Conservation (phyloP, 1,139 yeast species). For the Debaryomyces robertsiae region DNA sequence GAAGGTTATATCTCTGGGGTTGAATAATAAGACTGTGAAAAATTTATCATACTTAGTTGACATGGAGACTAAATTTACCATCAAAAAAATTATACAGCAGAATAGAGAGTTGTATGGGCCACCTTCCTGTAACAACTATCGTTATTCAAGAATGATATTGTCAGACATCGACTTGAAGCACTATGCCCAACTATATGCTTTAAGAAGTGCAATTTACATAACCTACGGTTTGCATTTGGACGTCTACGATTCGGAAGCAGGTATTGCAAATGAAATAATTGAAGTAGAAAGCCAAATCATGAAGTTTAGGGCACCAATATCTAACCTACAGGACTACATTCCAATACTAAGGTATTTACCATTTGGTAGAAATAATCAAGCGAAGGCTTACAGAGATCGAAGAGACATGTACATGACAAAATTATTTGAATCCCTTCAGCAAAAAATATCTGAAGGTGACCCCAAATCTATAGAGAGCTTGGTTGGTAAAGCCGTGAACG, state of each 20-base stretch:
- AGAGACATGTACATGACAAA: constrained; percentile 59
- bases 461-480: constrained; percentile 34
- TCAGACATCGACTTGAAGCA: constrained; percentile 45
- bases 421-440: constrained; percentile 32
- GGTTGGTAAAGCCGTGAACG: constrained; percentile 43
- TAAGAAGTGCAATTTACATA: constrained; percentile 56
- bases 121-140: constrained; percentile 24
- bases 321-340: constrained; percentile 63
- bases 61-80: constrained; percentile 37
- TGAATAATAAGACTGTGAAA: constrained; percentile 43
- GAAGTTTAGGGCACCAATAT: constrained; percentile 61
- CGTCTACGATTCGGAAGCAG: constrained; percentile 38
- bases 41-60: constrained; percentile 44
- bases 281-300: constrained; percentile 67
- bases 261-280: constrained; percentile 55
- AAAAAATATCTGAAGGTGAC: constrained; percentile 13
- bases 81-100: constrained; percentile 28
- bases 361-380: constrained; percentile 27
- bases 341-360: constrained; percentile 49
- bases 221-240: constrained; percentile 64
- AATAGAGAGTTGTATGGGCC: constrained; percentile 24
- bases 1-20: constrained; percentile 53
- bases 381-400: constrained; percentile 41
- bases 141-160: constrained; percentile 16
- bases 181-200: constrained; percentile 54